Evolutionary conservation across 2,329 filamentous ascomycete genomes (phyloP).

Genomic region (Cercospora sp.): DNA sequence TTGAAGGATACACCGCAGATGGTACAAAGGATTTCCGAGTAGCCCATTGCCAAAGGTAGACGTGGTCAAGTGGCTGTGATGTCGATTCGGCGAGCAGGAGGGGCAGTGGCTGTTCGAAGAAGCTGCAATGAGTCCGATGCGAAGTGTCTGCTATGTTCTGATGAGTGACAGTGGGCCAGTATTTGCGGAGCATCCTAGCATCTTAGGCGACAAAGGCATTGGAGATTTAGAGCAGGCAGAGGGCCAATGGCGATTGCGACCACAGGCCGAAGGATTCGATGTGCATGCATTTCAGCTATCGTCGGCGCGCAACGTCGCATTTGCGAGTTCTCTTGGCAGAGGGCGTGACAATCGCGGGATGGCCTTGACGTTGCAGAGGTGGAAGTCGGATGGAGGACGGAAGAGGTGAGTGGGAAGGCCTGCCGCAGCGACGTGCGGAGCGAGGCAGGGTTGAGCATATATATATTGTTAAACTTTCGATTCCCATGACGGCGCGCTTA

Average conservation of each 20-base stretch:
- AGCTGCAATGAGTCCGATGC: too few relatives aligned
- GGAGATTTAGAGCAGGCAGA: not conserved
- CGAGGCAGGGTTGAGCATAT: too few relatives aligned
- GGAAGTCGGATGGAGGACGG: not conserved
- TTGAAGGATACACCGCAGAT: conserved; percentile 22
- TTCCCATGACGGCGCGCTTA: conserved; percentile 31
- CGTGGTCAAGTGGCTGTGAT: too few relatives aligned
- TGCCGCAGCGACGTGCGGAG: too few relatives aligned
- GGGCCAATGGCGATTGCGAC: not conserved
- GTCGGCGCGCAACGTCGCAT: too few relatives aligned
- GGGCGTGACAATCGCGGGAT: not conserved
- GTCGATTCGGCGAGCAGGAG: too few relatives aligned
- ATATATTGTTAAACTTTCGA: conserved; percentile 11
- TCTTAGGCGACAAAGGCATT: too few relatives aligned
- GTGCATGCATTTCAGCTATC: not conserved
- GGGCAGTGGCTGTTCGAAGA: too few relatives aligned
- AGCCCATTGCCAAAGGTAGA: not conserved
- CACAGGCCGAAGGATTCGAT: not conserved
- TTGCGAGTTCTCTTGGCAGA: not conserved
- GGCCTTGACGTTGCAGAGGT: not conserved
- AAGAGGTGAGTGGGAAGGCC: not conserved
- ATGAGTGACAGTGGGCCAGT: too few relatives aligned
- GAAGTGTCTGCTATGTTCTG: too few relatives aligned
- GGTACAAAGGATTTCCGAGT: conserved; percentile 10
- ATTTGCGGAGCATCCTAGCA: too few relatives aligned